These are phyloP conservation scores for Spathaspora hagerdaliae DNA, from an alignment of 805 yeast genomes.

Conservation along the genomic window DNA sequence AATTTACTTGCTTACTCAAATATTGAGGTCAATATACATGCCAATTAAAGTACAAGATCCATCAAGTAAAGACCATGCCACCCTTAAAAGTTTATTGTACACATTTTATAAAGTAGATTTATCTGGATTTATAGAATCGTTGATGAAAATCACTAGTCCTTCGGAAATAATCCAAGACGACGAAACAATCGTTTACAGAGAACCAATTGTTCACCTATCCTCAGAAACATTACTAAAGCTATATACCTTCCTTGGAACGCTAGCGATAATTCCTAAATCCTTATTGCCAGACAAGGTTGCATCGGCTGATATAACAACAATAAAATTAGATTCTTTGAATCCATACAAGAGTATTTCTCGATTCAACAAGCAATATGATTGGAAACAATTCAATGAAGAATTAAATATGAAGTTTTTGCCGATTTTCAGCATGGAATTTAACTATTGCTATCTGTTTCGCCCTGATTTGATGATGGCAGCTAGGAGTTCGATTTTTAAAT, in stretches of 20 bases:
- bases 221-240: conserved; percentile 23
- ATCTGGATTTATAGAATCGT: conserved; percentile 12
- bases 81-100: conserved; percentile 19
- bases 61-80: conserved; percentile 12
- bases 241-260: conserved; percentile 19
- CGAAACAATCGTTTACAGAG: background rate
- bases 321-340: conserved; percentile 17
- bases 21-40: conserved; percentile 16
- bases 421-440: conserved; percentile 19
- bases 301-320: conserved; percentile 26
- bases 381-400: conserved; percentile 8
- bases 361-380: background rate
- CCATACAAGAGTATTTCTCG: conserved; percentile 12
- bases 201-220: conserved; percentile 22
- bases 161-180: conserved; percentile 1
- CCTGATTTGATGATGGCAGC: conserved; percentile 20
- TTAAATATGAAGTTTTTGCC: conserved; percentile 18
- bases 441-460: conserved; percentile 14
- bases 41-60: conserved; percentile 12
- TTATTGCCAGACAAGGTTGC: conserved; percentile 16
- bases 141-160: conserved; percentile 13
- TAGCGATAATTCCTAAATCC: conserved; percentile 20
- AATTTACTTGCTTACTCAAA: conserved; percentile 22
- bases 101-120: conserved; percentile 22
- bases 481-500: conserved; percentile 26